Evolutionary conservation across 2,329 filamentous ascomycete genomes (phyloP).

Genomic region (Myriosclerotinia scirpicola): DNA sequence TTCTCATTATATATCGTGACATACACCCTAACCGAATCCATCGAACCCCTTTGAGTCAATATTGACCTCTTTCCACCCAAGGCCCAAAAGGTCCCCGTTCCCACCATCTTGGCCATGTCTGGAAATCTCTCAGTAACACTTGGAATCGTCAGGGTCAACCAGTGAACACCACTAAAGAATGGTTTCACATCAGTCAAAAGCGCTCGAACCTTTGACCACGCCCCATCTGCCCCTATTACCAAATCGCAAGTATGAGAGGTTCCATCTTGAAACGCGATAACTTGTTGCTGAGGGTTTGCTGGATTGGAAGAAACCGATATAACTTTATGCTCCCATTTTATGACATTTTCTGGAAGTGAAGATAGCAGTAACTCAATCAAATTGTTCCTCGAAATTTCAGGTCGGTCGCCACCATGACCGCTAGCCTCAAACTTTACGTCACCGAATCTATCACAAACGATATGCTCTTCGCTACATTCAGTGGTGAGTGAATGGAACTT

Average conservation of each 20-base stretch:
- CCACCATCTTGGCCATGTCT: slow-evolving; percentile 24
- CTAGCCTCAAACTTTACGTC: slow-evolving; percentile 32
- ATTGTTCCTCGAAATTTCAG: slow-evolving; percentile 36
- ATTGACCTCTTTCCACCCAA: slow-evolving; percentile 20
- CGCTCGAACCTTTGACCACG: slow-evolving; percentile 44
- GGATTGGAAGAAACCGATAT: neutral
- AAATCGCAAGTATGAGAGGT: slow-evolving; percentile 39
- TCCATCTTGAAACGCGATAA: slow-evolving; percentile 22
- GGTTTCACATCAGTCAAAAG: slow-evolving; percentile 35
- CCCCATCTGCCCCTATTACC: slow-evolving; percentile 48
- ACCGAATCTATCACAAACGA: slow-evolving; percentile 42
- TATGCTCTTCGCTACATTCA: slow-evolving; percentile 46
- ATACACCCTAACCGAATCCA: slow-evolving; percentile 29
- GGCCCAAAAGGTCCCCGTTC: slow-evolving; percentile 27
- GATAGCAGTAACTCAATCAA: slow-evolving; percentile 35
- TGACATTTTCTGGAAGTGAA: slow-evolving; percentile 26
- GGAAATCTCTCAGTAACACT: slow-evolving; percentile 22
- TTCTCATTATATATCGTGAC: slow-evolving; percentile 20
- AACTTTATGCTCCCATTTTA: slow-evolving; percentile 33
- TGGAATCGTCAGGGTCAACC: slow-evolving; percentile 30
- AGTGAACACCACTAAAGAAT: slow-evolving; percentile 21
- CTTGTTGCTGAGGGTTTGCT: slow-evolving; percentile 4
- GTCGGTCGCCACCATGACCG: slow-evolving; percentile 29
- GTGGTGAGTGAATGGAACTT: slow-evolving; percentile 46
- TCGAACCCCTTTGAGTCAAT: slow-evolving; percentile 25